These are phyloP conservation scores for Colletotrichum simmondsii DNA, from an alignment of 2,329 filamentous ascomycete genomes.

Conservation along the genomic window DNA sequence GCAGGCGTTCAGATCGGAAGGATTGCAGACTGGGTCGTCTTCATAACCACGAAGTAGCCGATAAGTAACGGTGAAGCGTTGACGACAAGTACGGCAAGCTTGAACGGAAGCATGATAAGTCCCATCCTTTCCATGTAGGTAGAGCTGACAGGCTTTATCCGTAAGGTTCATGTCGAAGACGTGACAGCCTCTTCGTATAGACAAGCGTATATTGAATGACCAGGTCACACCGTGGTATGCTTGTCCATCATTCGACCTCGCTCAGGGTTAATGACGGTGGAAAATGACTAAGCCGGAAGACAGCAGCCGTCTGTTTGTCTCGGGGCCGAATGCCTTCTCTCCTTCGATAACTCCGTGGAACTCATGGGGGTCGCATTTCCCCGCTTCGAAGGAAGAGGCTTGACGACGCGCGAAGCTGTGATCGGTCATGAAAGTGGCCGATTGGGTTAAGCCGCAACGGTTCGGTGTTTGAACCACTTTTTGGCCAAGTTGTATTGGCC, in stretches of 20 bases:
- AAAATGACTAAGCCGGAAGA: not conserved
- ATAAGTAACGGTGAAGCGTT: not conserved
- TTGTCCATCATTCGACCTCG: not conserved
- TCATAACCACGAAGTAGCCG: not conserved
- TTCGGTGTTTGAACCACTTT: conserved; percentile 28
- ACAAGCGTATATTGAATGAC: not conserved
- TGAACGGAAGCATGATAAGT: not conserved
- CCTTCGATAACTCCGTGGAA: not conserved
- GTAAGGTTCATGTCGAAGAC: not conserved
- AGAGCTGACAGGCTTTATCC: not conserved
- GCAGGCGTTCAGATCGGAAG: conserved; percentile 12
- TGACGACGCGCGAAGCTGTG: conserved; percentile 5
- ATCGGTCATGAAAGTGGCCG: not conserved
- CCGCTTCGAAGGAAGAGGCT: conserved; percentile 11
- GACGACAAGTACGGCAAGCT: not conserved
- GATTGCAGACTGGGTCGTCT: not conserved
- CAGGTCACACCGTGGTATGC: not conserved
- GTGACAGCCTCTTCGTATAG: not conserved
- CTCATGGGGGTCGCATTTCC: not conserved
- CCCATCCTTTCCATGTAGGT: not conserved
- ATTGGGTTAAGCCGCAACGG: not conserved
- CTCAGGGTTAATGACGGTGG: not conserved
- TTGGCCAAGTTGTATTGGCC: not conserved
- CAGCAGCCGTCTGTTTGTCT: not conserved
- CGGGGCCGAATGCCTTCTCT: not conserved